A percentile compares a stretch with the other conserved stretches of the same genome.
These are phyloP conservation scores for Protomyces macrosporus DNA, from an alignment of 1,139 yeast genomes.

Conservation along the genomic window DNA sequence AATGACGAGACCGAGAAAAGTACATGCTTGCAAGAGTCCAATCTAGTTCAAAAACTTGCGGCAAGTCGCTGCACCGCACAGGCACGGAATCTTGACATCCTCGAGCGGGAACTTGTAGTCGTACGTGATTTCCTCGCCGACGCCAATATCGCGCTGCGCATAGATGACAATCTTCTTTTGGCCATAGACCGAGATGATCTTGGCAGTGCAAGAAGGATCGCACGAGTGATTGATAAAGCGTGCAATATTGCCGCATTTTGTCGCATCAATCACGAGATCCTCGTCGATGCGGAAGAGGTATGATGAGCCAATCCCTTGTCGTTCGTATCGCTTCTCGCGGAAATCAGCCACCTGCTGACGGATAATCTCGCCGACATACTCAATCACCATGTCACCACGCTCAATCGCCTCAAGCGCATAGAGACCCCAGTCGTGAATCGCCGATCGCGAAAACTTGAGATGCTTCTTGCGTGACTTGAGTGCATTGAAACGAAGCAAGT, in stretches of 20 bases:
- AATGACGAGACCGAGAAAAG: no score
- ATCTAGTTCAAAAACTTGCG: conserved; percentile 74
- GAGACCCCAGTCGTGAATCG: conserved; percentile 96
- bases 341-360: conserved; percentile 93
- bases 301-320: conserved; percentile 93
- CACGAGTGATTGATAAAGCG: conserved; percentile 76
- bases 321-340: conserved; percentile 76
- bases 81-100: conserved; percentile 81
- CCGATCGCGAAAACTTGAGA: conserved; percentile 90
- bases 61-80: conserved; percentile 92
- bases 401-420: conserved; percentile 93
- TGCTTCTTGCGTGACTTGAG: conserved; percentile 87
- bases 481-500: conserved; percentile 52
- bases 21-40: no score
- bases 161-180: conserved; percentile 89
- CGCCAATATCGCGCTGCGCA: conserved; percentile 74
- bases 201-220: conserved; percentile 89
- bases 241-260: conserved; percentile 95
- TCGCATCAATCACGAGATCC: conserved; percentile 92
- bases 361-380: conserved; percentile 94
- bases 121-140: conserved; percentile 78
- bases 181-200: conserved; percentile 91
- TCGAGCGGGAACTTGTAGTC: conserved; percentile 94
- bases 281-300: conserved; percentile 90
- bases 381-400: conserved; percentile 94